Conservation (phyloP, 73 alveolate species). For the Paramecium caudatum region DNA sequence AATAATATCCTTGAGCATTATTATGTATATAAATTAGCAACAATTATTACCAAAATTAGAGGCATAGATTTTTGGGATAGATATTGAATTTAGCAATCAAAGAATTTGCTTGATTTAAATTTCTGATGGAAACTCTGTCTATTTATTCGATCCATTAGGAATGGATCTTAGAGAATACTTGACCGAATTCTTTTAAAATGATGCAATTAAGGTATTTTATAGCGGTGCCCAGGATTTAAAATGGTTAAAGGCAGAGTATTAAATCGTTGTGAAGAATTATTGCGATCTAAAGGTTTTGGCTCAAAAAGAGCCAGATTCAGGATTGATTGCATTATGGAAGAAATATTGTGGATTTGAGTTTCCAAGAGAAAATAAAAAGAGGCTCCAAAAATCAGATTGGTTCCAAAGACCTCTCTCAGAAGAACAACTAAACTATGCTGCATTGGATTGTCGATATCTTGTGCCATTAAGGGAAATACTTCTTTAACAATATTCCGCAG, state of each 20-base stretch:
- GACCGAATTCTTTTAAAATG: conserved; percentile 4
- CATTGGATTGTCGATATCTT: conserved; percentile 66
- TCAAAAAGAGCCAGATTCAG: conserved; percentile 59
- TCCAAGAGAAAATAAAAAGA: conserved; percentile 50
- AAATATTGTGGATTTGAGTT: conserved; percentile 59
- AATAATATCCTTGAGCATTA: conserved; percentile 64
- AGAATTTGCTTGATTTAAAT: conserved; percentile 13
- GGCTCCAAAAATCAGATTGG: conserved; percentile 65
- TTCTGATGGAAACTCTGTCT: neutral
- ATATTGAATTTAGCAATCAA: conserved; percentile 32
- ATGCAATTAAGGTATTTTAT: conserved; percentile 67
- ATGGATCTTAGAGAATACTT: conserved; percentile 30
- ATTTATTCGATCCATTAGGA: conserved; percentile 41
- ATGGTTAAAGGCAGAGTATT: conserved; percentile 63
- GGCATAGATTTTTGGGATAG: conserved; percentile 14
- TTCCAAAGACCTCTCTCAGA: conserved; percentile 58
- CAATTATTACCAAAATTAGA: conserved; percentile 38
- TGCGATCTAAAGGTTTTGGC: conserved; percentile 71
- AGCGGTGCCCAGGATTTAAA: conserved; percentile 60
- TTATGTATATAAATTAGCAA: neutral
- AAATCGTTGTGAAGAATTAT: conserved; percentile 54
- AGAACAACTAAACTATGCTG: conserved; percentile 65
- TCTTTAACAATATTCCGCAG: neutral
- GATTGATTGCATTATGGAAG: conserved; percentile 47
- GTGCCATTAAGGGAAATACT: neutral